These are phyloP conservation scores for Linnemannia schmuckeri DNA, from an alignment of 192 early-diverging fungal species.

Conservation along the genomic window DNA sequence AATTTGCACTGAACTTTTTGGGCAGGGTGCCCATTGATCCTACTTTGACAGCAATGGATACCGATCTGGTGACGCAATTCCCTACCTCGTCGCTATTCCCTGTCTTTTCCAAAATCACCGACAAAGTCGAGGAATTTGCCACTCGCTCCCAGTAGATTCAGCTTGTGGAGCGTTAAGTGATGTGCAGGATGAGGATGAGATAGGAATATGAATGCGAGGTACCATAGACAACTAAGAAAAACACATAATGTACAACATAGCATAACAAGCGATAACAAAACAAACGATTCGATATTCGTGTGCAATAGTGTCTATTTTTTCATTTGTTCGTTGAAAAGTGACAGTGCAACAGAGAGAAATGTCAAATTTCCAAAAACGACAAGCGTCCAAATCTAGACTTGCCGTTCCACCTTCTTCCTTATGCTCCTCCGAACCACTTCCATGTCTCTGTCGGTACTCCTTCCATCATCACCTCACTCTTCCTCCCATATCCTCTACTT, in stretches of 20 bases:
- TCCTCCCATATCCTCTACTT: background rate
- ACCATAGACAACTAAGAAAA: background rate
- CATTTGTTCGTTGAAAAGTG: no score
- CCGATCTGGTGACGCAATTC: constrained; percentile 61
- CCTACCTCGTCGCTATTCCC: constrained; percentile 65
- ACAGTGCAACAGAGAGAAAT: no score
- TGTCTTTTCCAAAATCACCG: constrained; percentile 64
- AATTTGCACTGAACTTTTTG: constrained; percentile 88
- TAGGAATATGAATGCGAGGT: background rate
- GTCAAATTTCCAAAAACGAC: no score
- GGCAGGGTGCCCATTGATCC: constrained; percentile 96
- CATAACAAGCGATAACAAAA: no score
- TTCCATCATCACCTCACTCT: background rate
- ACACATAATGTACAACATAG: no score
- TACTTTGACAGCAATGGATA: constrained; percentile 70
- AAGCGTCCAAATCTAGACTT: no score
- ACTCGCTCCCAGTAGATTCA: constrained; percentile 24
- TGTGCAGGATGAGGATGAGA: background rate
- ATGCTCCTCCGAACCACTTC: background rate
- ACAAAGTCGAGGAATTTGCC: constrained; percentile 54
- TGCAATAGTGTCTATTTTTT: no score
- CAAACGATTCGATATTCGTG: no score
- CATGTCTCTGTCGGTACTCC: background rate
- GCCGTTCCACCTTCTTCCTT: background rate
- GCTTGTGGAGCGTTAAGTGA: no score